Evolutionary conservation across 257 asterid species (phyloP).

Genomic region (Scutellaria barbata): DNA sequence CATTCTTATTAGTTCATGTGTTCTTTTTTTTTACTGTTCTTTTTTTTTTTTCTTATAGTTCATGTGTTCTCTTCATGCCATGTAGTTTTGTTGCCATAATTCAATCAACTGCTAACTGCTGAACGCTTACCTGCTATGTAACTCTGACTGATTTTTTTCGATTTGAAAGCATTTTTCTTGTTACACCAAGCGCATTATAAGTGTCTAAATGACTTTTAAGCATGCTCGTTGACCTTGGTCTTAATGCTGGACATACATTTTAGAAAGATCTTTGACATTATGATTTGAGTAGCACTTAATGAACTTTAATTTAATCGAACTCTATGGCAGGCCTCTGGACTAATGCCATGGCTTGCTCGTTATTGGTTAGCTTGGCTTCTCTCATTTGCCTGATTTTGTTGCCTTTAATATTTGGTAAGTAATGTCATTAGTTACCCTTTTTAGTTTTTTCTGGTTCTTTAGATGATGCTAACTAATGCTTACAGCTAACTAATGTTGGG

Average conservation of each 20-base stretch:
- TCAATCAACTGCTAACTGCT: conserved; percentile 6
- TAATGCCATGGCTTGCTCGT: conserved; percentile 92
- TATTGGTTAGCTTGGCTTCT: conserved; percentile 98
- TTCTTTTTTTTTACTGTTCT: too few species aligned
- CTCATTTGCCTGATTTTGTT: conserved; percentile 90
- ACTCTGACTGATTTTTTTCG: not conserved
- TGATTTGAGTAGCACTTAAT: not conserved
- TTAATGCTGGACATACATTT: conserved; percentile 14
- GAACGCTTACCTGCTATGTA: not conserved
- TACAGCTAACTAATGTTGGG: conserved; percentile 26
- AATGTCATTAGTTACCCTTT: conserved; percentile 8
- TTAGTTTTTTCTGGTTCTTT: conserved; percentile 25
- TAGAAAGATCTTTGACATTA: not conserved
- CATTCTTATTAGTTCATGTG: too few species aligned
- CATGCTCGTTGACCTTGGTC: not conserved
- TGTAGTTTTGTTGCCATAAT: conserved; percentile 3
- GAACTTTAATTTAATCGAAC: conserved; percentile 27
- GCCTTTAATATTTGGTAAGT: conserved; percentile 87
- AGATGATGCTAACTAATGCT: conserved; percentile 20
- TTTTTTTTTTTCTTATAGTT: too few species aligned
- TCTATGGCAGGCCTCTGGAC: conserved; percentile 79
- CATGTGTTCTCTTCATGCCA: not conserved
- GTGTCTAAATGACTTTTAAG: not conserved
- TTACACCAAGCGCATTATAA: not conserved
- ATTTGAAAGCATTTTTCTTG: not conserved